Conservation (phyloP, 2,329 filamentous ascomycete genomes). For the Sporothrix variecibatus region DNA sequence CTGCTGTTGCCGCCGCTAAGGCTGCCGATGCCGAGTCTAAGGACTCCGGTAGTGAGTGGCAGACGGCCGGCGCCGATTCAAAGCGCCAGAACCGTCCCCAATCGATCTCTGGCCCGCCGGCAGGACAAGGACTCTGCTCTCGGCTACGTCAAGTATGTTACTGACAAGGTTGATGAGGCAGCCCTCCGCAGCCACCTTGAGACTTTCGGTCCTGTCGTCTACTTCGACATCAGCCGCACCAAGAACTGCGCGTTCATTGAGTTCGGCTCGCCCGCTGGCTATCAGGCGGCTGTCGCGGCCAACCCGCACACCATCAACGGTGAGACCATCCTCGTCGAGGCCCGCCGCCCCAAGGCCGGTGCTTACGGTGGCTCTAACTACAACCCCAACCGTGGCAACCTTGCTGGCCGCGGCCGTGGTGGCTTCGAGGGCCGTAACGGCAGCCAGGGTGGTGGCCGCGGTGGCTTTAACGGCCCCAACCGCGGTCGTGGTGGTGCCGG, state of each 20-base stretch:
- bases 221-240: constrained; percentile 76
- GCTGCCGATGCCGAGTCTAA: constrained; percentile 40
- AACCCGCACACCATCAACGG: constrained; percentile 86
- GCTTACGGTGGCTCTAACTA: constrained; percentile 71
- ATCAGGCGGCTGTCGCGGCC: constrained; percentile 76
- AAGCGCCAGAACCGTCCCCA: constrained; percentile 80
- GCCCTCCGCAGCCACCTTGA: constrained; percentile 71
- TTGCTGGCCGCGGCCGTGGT: constrained; percentile 65
- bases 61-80: constrained; percentile 79
- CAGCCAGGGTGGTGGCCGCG: constrained; percentile 63
- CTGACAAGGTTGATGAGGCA: constrained; percentile 77
- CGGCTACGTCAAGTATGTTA: constrained; percentile 95
- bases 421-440: constrained; percentile 60
- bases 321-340: constrained; percentile 83
- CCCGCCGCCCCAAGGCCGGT: constrained; percentile 75
- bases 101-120: constrained; percentile 59
- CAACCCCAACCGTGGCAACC: constrained; percentile 61
- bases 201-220: constrained; percentile 69
- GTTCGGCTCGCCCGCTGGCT: constrained; percentile 78
- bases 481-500: constrained; percentile 67
- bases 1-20: constrained; percentile 35
- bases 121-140: constrained; percentile 73
- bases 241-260: constrained; percentile 99
- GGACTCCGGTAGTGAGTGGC: constrained; percentile 74
- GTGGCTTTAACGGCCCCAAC: constrained; percentile 67